Evolutionary conservation across 1,139 yeast genomes (phyloP).

Genomic region (Magnusiomyces clavatus): DNA sequence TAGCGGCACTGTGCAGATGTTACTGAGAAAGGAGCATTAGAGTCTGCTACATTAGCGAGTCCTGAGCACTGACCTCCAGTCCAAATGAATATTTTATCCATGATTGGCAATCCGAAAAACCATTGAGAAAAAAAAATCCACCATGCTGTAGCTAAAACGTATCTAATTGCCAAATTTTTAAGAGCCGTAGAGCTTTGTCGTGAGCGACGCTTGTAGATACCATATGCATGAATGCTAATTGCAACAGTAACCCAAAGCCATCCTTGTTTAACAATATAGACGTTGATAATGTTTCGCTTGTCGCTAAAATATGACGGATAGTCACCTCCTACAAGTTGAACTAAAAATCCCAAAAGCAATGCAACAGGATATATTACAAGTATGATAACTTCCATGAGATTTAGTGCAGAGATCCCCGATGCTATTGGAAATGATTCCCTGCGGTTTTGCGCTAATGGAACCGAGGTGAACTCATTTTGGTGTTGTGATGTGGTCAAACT

Average conservation of each 20-base stretch:
- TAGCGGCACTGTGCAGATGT: slow-evolving; percentile 40
- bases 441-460: no score
- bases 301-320: slow-evolving; percentile 41
- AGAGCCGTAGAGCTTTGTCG: neutral
- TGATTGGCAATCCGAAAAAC: slow-evolving; percentile 80
- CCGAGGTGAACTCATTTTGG: no score
- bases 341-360: slow-evolving; percentile 26
- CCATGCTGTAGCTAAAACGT: slow-evolving; percentile 55
- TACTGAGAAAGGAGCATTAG: neutral
- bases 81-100: slow-evolving; percentile 72
- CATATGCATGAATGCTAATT: slow-evolving; percentile 17
- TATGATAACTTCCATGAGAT: slow-evolving; percentile 19
- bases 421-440: no score
- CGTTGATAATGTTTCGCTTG: slow-evolving; percentile 61
- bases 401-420: neutral
- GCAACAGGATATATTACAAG: slow-evolving; percentile 26
- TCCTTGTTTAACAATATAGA: slow-evolving; percentile 72
- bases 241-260: slow-evolving; percentile 85
- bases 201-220: neutral
- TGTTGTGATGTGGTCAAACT: no score
- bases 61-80: slow-evolving; percentile 76
- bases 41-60: slow-evolving; percentile 7
- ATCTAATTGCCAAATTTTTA: slow-evolving; percentile 27
- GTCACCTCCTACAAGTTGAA: slow-evolving; percentile 17
- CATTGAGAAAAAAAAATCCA: slow-evolving; percentile 84